These are phyloP conservation scores for Phytophthora nicotianae DNA, from an alignment of 352 stramenopile genomes.

Conservation along the genomic window DNA sequence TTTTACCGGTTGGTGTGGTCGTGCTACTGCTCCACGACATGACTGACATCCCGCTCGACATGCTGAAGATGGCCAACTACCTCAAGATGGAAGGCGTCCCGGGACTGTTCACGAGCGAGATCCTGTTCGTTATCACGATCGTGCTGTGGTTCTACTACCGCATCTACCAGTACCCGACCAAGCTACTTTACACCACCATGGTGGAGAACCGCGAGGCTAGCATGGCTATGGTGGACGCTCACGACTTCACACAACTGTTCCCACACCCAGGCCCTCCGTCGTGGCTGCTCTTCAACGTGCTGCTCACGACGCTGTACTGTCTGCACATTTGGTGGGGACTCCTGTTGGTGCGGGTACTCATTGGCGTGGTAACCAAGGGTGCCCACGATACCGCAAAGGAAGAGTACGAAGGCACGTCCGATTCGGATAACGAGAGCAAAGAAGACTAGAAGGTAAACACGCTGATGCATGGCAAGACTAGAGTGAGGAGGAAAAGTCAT, in stretches of 20 bases:
- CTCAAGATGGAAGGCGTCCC: constrained; percentile 81
- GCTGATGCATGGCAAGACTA: constrained; percentile 17
- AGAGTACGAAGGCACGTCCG: constrained; percentile 83
- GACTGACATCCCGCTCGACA: constrained; percentile 88
- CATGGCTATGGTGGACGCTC: constrained; percentile 72
- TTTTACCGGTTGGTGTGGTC: constrained; percentile 81
- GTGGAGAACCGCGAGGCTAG: constrained; percentile 77
- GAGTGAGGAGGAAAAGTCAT: constrained; percentile 16
- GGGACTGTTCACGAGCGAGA: constrained; percentile 74
- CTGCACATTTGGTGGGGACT: constrained; percentile 89
- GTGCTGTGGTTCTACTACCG: constrained; percentile 85
- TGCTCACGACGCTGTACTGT: constrained; percentile 74
- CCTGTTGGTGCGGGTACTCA: constrained; percentile 71
- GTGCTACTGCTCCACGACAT: constrained; percentile 87
- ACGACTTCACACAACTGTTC: constrained; percentile 73
- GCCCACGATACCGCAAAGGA: constrained; percentile 82
- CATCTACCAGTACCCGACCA: constrained; percentile 85
- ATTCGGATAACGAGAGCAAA: constrained; percentile 77
- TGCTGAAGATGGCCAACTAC: constrained; percentile 92
- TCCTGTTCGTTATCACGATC: constrained; percentile 72
- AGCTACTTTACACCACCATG: constrained; percentile 79
- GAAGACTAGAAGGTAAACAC: constrained; percentile 49
- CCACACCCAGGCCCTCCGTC: constrained; percentile 71
- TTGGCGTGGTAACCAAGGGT: constrained; percentile 75
- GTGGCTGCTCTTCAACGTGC: constrained; percentile 84